Evolutionary conservation across 768 basidiomycete species (phyloP).

Genomic region (Suillus luteus): DNA sequence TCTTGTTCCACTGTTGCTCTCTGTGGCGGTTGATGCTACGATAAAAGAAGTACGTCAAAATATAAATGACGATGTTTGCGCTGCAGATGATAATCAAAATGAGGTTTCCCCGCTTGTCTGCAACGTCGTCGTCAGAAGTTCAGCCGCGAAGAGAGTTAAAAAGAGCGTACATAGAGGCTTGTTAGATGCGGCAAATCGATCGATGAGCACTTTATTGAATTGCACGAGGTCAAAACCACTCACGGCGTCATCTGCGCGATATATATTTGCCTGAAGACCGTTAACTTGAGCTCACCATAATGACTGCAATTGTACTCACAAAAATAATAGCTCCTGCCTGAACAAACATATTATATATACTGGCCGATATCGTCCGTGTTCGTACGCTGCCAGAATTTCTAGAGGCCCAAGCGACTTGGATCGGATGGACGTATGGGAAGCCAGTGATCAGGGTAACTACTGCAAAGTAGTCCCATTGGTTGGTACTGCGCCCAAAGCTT

Average conservation of each 20-base stretch:
- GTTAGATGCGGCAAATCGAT: background rate
- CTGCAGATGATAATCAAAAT: conserved; percentile 53
- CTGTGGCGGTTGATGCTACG: conserved; percentile 48
- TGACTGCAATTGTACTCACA: conserved; percentile 31
- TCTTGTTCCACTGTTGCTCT: conserved; percentile 52
- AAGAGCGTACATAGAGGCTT: conserved; percentile 27
- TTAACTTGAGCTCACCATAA: conserved; percentile 6
- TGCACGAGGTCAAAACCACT: conserved; percentile 13
- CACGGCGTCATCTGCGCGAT: conserved; percentile 51
- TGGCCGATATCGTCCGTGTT: conserved; percentile 47
- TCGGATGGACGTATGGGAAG: conserved; percentile 45
- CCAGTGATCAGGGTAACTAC: conserved; percentile 57
- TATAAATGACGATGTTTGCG: conserved; percentile 57
- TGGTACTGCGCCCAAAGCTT: conserved; percentile 48
- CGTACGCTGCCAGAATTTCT: conserved; percentile 62
- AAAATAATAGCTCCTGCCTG: conserved; percentile 55
- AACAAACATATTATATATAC: conserved; percentile 67
- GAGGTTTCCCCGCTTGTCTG: conserved; percentile 62
- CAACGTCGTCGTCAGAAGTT: background rate
- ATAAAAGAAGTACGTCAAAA: conserved; percentile 56
- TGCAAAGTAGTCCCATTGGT: conserved; percentile 56
- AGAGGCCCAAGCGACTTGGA: conserved; percentile 59
- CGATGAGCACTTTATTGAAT: conserved; percentile 1
- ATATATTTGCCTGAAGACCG: conserved; percentile 52
- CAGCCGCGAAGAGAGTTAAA: too few species aligned